phyloP scores from a whole-genome alignment of 148 eudicot genomes.

The Silene conica region DNA sequence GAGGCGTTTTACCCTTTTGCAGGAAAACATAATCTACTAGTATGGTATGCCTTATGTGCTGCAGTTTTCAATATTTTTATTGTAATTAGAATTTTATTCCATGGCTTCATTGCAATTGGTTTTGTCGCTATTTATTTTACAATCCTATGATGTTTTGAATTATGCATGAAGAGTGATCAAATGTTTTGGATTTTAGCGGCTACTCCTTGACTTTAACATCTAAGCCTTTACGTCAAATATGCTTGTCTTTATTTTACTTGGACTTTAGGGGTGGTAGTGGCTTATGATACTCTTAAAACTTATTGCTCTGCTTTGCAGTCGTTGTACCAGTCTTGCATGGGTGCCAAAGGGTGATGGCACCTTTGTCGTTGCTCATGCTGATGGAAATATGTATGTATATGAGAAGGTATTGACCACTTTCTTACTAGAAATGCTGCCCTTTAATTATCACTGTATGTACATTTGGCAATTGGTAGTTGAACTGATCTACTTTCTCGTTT shows the following conservation, averaged over 20 bases:
- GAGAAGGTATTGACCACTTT: constrained; percentile 66
- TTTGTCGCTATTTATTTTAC: too few relatives aligned
- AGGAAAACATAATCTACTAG: too few relatives aligned
- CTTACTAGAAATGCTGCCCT: background rate
- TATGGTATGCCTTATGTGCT: background rate
- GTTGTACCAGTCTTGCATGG: constrained; percentile 85
- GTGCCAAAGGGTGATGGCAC: constrained; percentile 80
- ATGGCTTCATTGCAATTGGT: background rate
- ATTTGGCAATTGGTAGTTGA: background rate
- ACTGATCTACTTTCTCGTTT: constrained; percentile 5
- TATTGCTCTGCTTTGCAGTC: constrained; percentile 42
- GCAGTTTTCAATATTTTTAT: background rate
- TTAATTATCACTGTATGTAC: background rate
- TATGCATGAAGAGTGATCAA: background rate
- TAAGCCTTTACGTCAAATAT: background rate
- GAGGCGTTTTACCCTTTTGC: background rate
- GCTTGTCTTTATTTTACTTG: background rate
- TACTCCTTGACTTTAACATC: background rate
- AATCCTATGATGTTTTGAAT: background rate
- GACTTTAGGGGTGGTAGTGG: background rate
- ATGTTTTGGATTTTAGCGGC: background rate
- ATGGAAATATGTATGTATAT: constrained; percentile 83
- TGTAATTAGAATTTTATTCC: background rate
- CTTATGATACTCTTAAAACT: background rate
- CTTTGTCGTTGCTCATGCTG: constrained; percentile 77